Evolutionary conservation across 2,329 filamentous ascomycete genomes (phyloP), one percentile per base, ranked within the genome.

Genomic region (Colletotrichum destructivum): DNA sequence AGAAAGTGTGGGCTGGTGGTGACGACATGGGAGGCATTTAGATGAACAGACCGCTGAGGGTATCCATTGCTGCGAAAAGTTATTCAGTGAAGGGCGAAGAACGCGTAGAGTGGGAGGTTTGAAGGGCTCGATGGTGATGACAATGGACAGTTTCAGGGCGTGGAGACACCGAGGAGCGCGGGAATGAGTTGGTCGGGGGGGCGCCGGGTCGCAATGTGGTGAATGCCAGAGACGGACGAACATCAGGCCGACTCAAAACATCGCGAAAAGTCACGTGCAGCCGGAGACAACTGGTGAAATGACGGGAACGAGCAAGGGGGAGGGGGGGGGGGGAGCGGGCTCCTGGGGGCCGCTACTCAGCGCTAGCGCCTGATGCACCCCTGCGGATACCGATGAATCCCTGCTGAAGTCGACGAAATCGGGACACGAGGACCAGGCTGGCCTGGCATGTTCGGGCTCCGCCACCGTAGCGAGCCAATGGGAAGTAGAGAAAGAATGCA

Each of bases 381-480:
- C 16, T 55, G 38, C 38, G 23, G 21, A 16, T 35, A 18, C 9
- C 21, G 26, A 12, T 4, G 11, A 6, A 60, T 31, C 62, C 62
- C 55, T 70, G 66, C 46, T 7, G 23, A 31, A 21, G 2, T 26
- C 47, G 61, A 56, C 56, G 56, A 42, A 62, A 62, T 62, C 56
- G 70, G 70, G n/a, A 72, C 66, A 71, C 66, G 66, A 62, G 66
- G 54, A 16, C 46, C 42, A 16, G 59, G 44, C 47, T 56, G 11
- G 40, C 69, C 66, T 62, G 62, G 38, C n/a, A 26, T 62, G 46
- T 4, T 46, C 9, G 47, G 55, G 57, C 70, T 71, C 61, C 66
- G 66, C 70, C 70, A 66, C 70, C 52, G n/a, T 71, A 71, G 49
- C 56, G 66, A 72, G 55, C 70, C 70, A 72, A 72, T 72, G n/a